A percentile compares a stretch with the other conserved stretches of the same genome.
Evolutionary conservation across 208 protist species (phyloP).

Genomic region (Leishmania amazonensis): DNA sequence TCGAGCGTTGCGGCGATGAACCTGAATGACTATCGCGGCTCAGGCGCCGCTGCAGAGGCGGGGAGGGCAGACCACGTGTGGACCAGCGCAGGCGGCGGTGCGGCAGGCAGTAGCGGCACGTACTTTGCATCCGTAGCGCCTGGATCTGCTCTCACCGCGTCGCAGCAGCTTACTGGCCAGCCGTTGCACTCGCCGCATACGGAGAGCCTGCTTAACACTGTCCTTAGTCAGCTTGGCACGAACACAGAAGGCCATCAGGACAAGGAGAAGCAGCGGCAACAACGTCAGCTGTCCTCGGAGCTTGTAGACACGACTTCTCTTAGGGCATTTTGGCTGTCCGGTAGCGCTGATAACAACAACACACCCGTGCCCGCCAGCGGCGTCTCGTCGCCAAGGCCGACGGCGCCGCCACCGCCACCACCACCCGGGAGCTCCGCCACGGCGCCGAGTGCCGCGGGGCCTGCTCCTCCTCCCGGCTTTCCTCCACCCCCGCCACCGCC

Average conservation of each 20-base stretch:
- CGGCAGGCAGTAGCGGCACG: neutral
- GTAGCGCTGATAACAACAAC: neutral
- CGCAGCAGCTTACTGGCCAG: slow-evolving; percentile 6
- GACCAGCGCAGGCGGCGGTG: neutral
- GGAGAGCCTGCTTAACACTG: slow-evolving; percentile 26
- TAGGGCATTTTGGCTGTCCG: neutral
- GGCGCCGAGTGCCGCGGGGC: neutral
- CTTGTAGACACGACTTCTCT: neutral
- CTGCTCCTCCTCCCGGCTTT: neutral
- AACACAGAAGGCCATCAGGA: neutral
- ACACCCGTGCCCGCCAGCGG: neutral
- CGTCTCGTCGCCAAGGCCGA: slow-evolving; percentile 1
- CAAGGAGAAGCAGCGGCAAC: neutral
- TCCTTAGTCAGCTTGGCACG: slow-evolving; percentile 1
- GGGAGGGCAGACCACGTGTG: neutral
- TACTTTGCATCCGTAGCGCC: slow-evolving; percentile 14
- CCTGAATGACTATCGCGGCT: slow-evolving; percentile 1
- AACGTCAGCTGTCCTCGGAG: neutral
- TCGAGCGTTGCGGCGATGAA: slow-evolving; percentile 30
- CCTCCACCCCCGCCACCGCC: slow-evolving; percentile 31
- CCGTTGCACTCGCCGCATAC: slow-evolving; percentile 23
- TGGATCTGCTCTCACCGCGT: neutral
- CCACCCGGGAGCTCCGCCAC: neutral
- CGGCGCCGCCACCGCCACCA: slow-evolving; percentile 13
- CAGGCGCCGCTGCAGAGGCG: neutral